Evolutionary conservation across 257 asterid genomes (phyloP).

Genomic region (Solanum tarapatanum): DNA sequence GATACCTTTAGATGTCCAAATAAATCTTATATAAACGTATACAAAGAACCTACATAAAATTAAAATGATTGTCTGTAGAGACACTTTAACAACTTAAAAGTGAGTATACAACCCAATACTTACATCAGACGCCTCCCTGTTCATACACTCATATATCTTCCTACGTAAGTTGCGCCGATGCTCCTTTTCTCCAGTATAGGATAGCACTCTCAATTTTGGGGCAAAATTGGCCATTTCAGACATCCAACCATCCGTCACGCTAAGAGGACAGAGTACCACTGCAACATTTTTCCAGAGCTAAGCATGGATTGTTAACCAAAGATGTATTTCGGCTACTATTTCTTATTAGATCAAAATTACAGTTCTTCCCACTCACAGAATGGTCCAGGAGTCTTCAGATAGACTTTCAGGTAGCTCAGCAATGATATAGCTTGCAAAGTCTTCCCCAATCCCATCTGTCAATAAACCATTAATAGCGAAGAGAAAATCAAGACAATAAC

Average conservation of each 20-base stretch:
- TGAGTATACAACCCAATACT: slow-evolving; percentile 6
- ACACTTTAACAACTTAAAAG: neutral
- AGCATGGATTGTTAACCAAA: neutral
- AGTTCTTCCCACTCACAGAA: slow-evolving; percentile 50
- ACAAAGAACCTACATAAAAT: neutral
- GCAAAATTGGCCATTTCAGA: slow-evolving; percentile 72
- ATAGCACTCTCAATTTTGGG: slow-evolving; percentile 49
- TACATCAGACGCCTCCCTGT: slow-evolving; percentile 29
- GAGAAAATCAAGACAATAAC: neutral
- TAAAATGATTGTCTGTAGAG: neutral
- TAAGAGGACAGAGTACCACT: slow-evolving; percentile 93
- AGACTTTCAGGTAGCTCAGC: slow-evolving; percentile 70
- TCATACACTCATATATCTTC: slow-evolving; percentile 41
- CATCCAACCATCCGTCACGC: slow-evolving; percentile 87
- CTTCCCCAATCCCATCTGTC: slow-evolving; percentile 93
- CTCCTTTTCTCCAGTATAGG: slow-evolving; percentile 85
- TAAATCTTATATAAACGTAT: neutral
- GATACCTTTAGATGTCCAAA: neutral
- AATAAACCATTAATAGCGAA: slow-evolving; percentile 7
- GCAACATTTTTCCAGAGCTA: slow-evolving; percentile 19
- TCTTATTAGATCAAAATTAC: neutral
- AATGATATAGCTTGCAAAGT: slow-evolving; percentile 86
- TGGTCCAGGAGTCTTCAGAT: slow-evolving; percentile 58
- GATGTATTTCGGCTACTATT: neutral
- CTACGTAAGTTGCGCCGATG: slow-evolving; percentile 52